Conservation (phyloP, 176 grass and related monocot genomes). For the Aegilops speltoides region DNA sequence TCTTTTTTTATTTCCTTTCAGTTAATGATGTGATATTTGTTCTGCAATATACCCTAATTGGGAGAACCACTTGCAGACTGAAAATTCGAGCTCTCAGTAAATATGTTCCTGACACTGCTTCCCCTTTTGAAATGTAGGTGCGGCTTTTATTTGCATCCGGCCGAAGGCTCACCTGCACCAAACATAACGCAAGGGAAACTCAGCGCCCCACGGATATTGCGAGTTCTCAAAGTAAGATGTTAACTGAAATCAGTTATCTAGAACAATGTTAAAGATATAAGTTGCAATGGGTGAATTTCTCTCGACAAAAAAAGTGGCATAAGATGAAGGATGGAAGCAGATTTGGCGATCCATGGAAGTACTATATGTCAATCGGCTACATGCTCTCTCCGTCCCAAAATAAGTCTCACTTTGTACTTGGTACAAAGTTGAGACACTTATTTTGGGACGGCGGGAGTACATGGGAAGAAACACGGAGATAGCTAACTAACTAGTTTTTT, state of each 20-base stretch:
- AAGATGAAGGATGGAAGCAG: background rate
- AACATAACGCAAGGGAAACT: constrained; percentile 90
- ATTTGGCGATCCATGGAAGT: constrained; percentile 9
- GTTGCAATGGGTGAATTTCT: background rate
- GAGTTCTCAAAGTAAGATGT: constrained; percentile 92
- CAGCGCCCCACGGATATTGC: constrained; percentile 87
- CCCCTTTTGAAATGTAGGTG: constrained; percentile 56
- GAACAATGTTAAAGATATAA: constrained; percentile 1
- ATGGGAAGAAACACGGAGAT: background rate
- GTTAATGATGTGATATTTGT: background rate
- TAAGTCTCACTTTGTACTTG: too few species aligned
- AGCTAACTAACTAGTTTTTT: background rate
- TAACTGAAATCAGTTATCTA: constrained; percentile 17
- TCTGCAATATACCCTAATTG: background rate
- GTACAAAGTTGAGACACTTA: too few species aligned
- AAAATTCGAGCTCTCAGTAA: background rate
- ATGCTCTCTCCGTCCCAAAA: background rate
- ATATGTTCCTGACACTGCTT: constrained; percentile 15
- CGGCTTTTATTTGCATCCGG: constrained; percentile 92
- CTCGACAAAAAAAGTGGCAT: background rate
- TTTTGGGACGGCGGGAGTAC: background rate
- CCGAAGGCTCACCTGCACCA: constrained; percentile 79
- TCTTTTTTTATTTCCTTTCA: background rate
- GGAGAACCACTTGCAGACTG: background rate
- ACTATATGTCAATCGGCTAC: background rate